These are phyloP conservation scores for Sesbania bispinosa DNA, from an alignment of 306 rosid species.

Conservation along the genomic window DNA sequence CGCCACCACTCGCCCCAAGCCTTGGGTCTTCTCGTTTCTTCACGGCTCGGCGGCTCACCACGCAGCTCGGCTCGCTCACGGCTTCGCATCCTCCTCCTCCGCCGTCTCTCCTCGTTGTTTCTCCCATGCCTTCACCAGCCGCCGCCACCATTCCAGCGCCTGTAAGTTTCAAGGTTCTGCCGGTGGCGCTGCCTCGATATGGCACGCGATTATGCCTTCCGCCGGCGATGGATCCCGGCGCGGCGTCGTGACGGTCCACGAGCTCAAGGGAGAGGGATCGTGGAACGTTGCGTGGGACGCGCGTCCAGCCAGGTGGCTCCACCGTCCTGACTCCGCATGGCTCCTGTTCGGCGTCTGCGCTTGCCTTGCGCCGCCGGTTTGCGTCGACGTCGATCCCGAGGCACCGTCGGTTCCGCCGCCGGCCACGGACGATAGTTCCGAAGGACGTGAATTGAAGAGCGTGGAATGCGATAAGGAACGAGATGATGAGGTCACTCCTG, in stretches of 20 bases:
- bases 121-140: neutral
- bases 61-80: conserved; percentile 29
- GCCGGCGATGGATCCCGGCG: conserved; percentile 24
- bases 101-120: conserved; percentile 13
- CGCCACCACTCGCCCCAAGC: conserved; percentile 32
- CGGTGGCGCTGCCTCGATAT: conserved; percentile 72
- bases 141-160: conserved; percentile 60
- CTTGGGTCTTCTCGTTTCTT: conserved; percentile 31
- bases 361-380: conserved; percentile 59
- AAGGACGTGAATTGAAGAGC: conserved; percentile 17
- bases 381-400: conserved; percentile 9
- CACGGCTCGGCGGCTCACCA: conserved; percentile 50
- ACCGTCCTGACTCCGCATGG: conserved; percentile 85
- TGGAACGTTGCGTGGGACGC: conserved; percentile 96
- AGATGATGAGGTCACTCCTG: conserved; percentile 36
- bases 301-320: conserved; percentile 94
- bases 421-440: conserved; percentile 13
- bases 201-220: conserved; percentile 80
- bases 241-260: conserved; percentile 36
- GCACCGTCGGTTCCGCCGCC: neutral
- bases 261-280: conserved; percentile 77
- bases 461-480: neutral
- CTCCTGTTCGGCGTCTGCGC: conserved; percentile 84
- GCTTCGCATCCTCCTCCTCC: neutral
- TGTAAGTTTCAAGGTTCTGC: conserved; percentile 39